Conservation (phyloP, 148 eudicot species). For the Arctostaphylos glauca region DNA sequence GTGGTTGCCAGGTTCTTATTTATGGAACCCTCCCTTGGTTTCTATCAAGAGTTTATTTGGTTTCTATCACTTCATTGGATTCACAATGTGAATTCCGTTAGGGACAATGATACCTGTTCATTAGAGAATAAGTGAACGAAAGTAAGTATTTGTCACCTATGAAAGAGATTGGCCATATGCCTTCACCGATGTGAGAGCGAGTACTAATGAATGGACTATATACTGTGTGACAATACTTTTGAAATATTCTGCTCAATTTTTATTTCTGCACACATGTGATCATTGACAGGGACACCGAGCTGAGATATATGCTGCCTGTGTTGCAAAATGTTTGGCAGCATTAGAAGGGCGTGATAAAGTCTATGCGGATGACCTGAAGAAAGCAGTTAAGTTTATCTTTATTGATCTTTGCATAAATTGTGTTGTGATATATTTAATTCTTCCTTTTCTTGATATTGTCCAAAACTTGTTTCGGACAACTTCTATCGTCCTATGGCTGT, state of each 20-base stretch:
- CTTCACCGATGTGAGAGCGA: slow-evolving; percentile 1
- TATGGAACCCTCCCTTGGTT: slow-evolving; percentile 32
- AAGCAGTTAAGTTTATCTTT: slow-evolving; percentile 74
- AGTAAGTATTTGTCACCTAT: neutral
- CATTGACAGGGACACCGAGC: slow-evolving; percentile 94
- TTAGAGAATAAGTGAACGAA: neutral
- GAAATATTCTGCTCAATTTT: neutral
- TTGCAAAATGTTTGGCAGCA: slow-evolving; percentile 93
- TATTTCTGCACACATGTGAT: slow-evolving; percentile 5
- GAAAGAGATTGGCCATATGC: neutral
- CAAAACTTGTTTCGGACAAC: neutral
- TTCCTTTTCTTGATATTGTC: neutral
- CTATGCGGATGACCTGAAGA: slow-evolving; percentile 86
- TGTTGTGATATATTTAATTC: slow-evolving; percentile 4
- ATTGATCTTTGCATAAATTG: slow-evolving; percentile 15
- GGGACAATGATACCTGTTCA: neutral
- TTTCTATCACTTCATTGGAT: neutral
- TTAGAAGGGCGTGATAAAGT: slow-evolving; percentile 97
- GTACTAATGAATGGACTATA: neutral
- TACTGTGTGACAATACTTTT: neutral
- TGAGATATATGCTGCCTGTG: slow-evolving; percentile 94
- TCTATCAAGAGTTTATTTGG: slow-evolving; percentile 7
- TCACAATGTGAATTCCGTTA: neutral
- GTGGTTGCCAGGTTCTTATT: slow-evolving; percentile 93
- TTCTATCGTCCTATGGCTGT: neutral